Evolutionary conservation across 305 asterid species (phyloP), one percentile per base, ranked within the genome.

Genomic region (Plantago lanceolata): DNA sequence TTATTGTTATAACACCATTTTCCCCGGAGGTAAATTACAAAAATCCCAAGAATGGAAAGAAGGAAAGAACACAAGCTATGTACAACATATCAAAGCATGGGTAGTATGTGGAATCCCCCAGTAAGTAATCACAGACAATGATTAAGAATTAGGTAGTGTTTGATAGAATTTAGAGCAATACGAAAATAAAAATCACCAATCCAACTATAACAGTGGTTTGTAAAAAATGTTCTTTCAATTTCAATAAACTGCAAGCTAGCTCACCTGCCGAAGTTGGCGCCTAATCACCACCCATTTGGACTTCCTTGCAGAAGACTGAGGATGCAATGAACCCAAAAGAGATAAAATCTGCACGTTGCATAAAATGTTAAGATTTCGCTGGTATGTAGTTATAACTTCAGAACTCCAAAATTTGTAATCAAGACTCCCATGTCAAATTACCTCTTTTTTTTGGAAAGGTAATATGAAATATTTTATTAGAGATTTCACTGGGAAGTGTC

Each of bases 231-330:
- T 33, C 6, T 33, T 11, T 40, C 47, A 40, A 13, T 40, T 40
- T 65, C 49, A 60, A 48, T 45, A 65, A 72, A 69, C 66, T 11
- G 47, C 47, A 2, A 19, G 61, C 58, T 65, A 16, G 63, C 80
- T 47, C 58, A 91, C 98, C 98, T 93, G 99, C 44, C 79, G 95
- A 78, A 93, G 99, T 71, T 93, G 99, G 68, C 95, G 89, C 79
- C 99, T 84, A 70, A 90, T 86, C 33, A 85, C 84, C 75, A 76
- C 97, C 99, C 99, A 93, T 71, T 85, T 89, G 49, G 94, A 82
- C 79, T 93, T 93, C 77, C 99, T 84, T 79, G 90, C 96, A 31
- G 97, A 69, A 57, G 99, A 85, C 69, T 93, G 99, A 52, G 99
- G 97, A 72, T 79, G 92, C 78, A 90, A 81, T 65, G 99, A 93